Conservation (phyloP, 2,329 filamentous ascomycete species). For the Sclerotinia trifoliorum region DNA sequence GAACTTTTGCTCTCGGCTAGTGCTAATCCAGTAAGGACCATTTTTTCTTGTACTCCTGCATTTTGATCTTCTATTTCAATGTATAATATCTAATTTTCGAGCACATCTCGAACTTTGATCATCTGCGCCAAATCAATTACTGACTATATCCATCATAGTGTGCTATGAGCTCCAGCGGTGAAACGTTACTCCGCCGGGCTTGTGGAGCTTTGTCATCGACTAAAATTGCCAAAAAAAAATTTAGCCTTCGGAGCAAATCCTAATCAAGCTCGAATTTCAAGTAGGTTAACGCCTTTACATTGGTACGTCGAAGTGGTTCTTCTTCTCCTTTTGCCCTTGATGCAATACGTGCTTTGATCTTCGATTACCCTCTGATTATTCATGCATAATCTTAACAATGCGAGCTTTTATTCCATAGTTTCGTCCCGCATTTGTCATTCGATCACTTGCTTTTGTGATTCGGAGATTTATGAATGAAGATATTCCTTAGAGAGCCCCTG, state of each 20-base stretch:
- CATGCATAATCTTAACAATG: background rate
- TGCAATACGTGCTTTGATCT: background rate
- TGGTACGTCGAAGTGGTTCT: background rate
- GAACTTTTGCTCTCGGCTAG: constrained; percentile 20
- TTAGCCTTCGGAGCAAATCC: background rate
- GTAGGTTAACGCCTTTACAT: background rate
- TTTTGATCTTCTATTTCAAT: background rate
- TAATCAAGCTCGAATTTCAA: constrained; percentile 9
- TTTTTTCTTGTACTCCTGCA: too few species aligned
- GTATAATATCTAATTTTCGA: background rate
- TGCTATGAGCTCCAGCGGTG: background rate
- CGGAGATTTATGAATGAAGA: background rate
- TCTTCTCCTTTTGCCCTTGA: background rate
- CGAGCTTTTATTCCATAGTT: background rate
- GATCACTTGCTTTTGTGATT: background rate
- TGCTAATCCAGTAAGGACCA: background rate
- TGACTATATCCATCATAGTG: background rate
- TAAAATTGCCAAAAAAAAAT: background rate
- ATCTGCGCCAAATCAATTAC: background rate
- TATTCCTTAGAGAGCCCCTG: background rate
- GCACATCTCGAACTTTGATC: background rate
- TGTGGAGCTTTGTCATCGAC: background rate
- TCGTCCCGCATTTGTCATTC: background rate
- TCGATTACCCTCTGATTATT: background rate
- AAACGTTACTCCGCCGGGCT: constrained; percentile 12